Evolutionary conservation across 2,329 filamentous ascomycete species (phyloP).

Genomic region (Capronia americana): DNA sequence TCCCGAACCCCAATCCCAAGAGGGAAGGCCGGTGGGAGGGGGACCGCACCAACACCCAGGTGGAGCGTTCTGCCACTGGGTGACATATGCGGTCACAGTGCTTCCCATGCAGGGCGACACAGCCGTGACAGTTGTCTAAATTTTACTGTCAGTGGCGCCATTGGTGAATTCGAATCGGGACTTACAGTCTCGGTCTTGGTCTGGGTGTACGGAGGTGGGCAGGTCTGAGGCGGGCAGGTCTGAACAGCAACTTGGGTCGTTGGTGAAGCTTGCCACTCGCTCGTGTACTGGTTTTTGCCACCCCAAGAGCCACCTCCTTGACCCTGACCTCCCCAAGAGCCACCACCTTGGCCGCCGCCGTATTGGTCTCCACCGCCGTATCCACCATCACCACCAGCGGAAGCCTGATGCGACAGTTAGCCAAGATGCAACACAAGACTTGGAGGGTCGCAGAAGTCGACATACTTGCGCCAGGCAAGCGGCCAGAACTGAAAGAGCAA

Average conservation of each 20-base stretch:
- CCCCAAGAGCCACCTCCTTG: constrained; percentile 8
- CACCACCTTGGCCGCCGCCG: constrained; percentile 10
- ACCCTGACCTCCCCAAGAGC: constrained; percentile 13
- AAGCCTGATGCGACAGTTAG: constrained; percentile 12
- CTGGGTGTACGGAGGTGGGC: constrained; percentile 14
- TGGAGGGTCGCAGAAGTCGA: constrained; percentile 1
- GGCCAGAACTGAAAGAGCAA: constrained; percentile 33
- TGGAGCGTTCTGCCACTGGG: constrained; percentile 33
- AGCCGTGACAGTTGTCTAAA: constrained; percentile 35
- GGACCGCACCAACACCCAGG: constrained; percentile 33
- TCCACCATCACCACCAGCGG: constrained; percentile 22
- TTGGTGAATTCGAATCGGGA: background rate
- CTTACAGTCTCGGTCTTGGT: constrained; percentile 33
- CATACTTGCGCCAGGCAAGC: constrained; percentile 41
- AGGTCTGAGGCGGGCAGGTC: constrained; percentile 14
- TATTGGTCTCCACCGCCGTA: constrained; percentile 15
- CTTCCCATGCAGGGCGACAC: constrained; percentile 28
- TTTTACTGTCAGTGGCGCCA: constrained; percentile 10
- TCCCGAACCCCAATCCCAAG: background rate
- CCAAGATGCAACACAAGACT: constrained; percentile 16
- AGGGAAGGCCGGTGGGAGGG: constrained; percentile 11
- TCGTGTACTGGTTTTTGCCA: constrained; percentile 9
- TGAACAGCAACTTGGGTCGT: constrained; percentile 20
- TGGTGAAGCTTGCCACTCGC: constrained; percentile 8
- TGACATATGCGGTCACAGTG: constrained; percentile 33